Base-by-base conservation (phyloP, 2,329 filamentous ascomycete species). In the Lojkania enalia region DNA sequence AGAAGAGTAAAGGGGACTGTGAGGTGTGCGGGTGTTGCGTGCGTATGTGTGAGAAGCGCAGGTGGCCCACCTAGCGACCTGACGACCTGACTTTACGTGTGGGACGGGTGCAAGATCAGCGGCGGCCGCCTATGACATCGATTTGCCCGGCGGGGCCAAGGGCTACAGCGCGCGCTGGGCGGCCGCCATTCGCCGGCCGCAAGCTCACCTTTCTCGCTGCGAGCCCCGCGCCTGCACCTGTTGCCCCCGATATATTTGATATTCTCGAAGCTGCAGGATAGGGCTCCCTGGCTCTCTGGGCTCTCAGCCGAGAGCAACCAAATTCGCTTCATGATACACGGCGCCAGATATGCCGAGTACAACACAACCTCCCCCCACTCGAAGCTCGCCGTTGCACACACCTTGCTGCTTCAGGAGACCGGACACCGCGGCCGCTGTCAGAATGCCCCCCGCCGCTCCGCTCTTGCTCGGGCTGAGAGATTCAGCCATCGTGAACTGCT, bases 101-200 rank as follows among this genome's bases (percentile, higher is more conserved):
- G 23, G 7, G 7, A 7, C 23, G 23, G n/a, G 23, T 27, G 35
- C 4, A 23, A 20, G 42, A 14, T 21, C 15, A 45, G 36, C 42
- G 14, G 36, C 42, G 14, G 20, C n/a, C 25, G 6, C 5, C 35
- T 39, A 45, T 39, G 42, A 45, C 42, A 45, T 45, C 35, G 42
- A 32, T 38, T 32, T 13, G 42, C 21, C 42, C 18, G 31, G 23
- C 13, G 12, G 11, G 20, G 23, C 35, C 35, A 33, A 19, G 35
- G 23, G 3, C 27, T 3, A 13, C 13, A 15, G 12, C 19, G 13
- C 19, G 21, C 23, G 7, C 23, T 7, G 7, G 23, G 23, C 23
- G 7, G 23, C 23, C 23, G 18, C 38, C 19, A 35, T 31, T 32
- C 6, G 39, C 30, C 23, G 7, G 23, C 7, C 23, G 23, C 23